Percentiles rank a stretch among this genome's conserved stretches.
These are phyloP conservation scores for Colletotrichum acutatum DNA, from an alignment of 2,329 filamentous ascomycete species.

Conservation along the genomic window DNA sequence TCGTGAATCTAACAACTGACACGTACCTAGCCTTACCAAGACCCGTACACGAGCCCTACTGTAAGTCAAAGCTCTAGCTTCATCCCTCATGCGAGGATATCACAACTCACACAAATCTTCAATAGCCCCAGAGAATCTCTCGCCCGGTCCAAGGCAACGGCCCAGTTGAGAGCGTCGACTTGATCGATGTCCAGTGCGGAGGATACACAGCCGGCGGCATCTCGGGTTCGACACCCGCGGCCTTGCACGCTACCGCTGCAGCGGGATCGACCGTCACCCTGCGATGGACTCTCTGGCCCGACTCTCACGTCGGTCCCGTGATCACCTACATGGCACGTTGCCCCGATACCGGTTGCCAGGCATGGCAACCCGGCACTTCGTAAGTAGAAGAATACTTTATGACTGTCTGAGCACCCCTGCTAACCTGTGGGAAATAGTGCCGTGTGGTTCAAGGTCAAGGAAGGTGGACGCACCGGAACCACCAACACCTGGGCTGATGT, in stretches of 20 bases:
- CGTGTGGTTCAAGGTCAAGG: slow-evolving; percentile 68
- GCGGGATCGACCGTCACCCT: slow-evolving; percentile 65
- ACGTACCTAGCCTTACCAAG: slow-evolving; percentile 38
- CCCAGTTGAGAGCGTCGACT: slow-evolving; percentile 63
- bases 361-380: slow-evolving; percentile 54
- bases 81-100: neutral
- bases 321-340: slow-evolving; percentile 71
- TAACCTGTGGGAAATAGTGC: slow-evolving; percentile 39
- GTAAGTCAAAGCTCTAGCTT: neutral
- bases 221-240: slow-evolving; percentile 60
- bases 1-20: neutral
- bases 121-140: slow-evolving; percentile 52
- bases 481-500: slow-evolving; percentile 59
- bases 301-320: slow-evolving; percentile 63
- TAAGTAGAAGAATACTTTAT: slow-evolving; percentile 39
- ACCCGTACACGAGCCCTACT: slow-evolving; percentile 31
- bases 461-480: slow-evolving; percentile 61
- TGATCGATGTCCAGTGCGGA: slow-evolving; percentile 66
- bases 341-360: slow-evolving; percentile 61
- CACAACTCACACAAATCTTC: neutral
- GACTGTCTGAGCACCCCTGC: slow-evolving; percentile 39
- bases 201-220: slow-evolving; percentile 61
- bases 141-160: slow-evolving; percentile 68
- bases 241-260: slow-evolving; percentile 62
- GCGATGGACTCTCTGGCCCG: slow-evolving; percentile 64